phyloP scores from a whole-genome alignment of 345 rosid genomes.

The Tarenaya hassleriana region DNA sequence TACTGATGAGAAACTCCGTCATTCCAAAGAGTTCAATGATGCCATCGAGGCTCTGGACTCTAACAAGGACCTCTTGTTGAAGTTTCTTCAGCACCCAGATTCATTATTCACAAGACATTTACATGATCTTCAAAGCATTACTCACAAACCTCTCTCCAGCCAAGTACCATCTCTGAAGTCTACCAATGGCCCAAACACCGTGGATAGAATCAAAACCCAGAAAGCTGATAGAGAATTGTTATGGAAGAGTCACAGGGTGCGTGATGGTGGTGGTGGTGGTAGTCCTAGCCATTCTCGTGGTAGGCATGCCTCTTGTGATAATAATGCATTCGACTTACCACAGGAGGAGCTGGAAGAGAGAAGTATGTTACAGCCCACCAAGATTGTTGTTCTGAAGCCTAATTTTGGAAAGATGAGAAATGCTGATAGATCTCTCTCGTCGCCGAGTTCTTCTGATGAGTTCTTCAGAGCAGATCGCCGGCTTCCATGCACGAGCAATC shows the following conservation, averaged over 20 bases:
- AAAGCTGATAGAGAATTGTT: constrained; percentile 38
- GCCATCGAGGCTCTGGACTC: constrained; percentile 73
- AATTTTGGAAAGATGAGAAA: constrained; percentile 51
- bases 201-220: constrained; percentile 24
- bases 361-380: constrained; percentile 46
- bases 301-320: constrained; percentile 32
- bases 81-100: constrained; percentile 87
- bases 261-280: constrained; percentile 30
- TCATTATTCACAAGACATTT: constrained; percentile 75
- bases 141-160: constrained; percentile 40
- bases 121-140: constrained; percentile 47
- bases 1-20: constrained; percentile 58
- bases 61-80: constrained; percentile 67
- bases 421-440: constrained; percentile 39
- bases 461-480: constrained; percentile 40
- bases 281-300: constrained; percentile 32
- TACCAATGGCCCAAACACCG: constrained; percentile 31
- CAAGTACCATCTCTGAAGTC: constrained; percentile 35
- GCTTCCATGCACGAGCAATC: constrained; percentile 33
- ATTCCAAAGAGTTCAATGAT: constrained; percentile 71
- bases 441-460: constrained; percentile 45
- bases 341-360: constrained; percentile 39
- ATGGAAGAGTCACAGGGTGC: constrained; percentile 26
- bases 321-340: constrained; percentile 25
- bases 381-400: constrained; percentile 90